Evolutionary conservation across 768 basidiomycete genomes (phyloP).

Genomic region (Podaxis sp.): DNA sequence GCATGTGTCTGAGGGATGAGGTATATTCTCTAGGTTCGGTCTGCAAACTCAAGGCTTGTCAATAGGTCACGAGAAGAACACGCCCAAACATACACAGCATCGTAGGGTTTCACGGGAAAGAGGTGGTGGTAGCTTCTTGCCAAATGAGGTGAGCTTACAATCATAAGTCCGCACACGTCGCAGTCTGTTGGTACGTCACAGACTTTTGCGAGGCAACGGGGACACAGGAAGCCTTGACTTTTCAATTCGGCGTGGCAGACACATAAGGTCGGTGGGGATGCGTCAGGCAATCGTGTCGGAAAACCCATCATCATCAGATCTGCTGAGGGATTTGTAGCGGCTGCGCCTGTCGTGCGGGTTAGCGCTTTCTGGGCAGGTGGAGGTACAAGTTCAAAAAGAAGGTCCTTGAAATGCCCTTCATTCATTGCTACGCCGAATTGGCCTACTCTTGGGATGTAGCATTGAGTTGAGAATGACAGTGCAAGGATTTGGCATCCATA

Average conservation of each 20-base stretch:
- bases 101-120: conserved; percentile 89
- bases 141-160: conserved; percentile 95
- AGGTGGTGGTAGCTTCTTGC: conserved; percentile 94
- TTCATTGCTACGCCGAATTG: conserved; percentile 97
- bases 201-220: conserved; percentile 86
- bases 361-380: conserved; percentile 80
- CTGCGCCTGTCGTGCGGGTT: conserved; percentile 37
- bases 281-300: conserved; percentile 85
- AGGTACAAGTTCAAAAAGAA: conserved; percentile 92
- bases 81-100: conserved; percentile 61
- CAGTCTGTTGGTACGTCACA: conserved; percentile 99
- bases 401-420: conserved; percentile 94
- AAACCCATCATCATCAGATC: conserved; percentile 99
- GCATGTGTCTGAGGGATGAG: conserved; percentile 42
- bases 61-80: conserved; percentile 2
- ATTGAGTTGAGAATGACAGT: conserved; percentile 1
- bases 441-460: conserved; percentile 35
- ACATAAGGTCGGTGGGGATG: conserved; percentile 79
- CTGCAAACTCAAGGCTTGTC: conserved; percentile 13
- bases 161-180: conserved; percentile 94
- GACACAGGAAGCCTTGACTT: conserved; percentile 92
- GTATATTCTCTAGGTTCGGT: conserved; percentile 36
- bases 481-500: conserved; percentile 28
- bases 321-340: conserved; percentile 56
- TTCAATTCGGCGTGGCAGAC: conserved; percentile 92